A percentile compares a stretch with the other conserved stretches of the same genome.
These are phyloP conservation scores for Colletotrichum echinochloae DNA, from an alignment of 2,329 filamentous ascomycete genomes.

Conservation along the genomic window DNA sequence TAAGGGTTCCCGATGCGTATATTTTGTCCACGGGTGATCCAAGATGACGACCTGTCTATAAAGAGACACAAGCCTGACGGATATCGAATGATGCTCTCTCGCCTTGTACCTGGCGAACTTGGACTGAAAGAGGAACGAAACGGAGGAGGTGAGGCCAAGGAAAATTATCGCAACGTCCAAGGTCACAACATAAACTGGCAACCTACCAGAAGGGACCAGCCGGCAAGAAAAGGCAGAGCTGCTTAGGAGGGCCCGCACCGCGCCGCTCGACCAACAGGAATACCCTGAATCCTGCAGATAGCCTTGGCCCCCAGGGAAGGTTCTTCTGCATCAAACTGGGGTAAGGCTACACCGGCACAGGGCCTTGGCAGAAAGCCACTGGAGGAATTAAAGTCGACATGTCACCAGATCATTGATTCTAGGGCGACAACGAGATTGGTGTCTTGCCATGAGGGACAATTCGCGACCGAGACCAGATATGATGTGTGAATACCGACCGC, in stretches of 20 bases:
- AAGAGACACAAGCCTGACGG: no score
- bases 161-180: background rate
- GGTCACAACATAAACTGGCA: background rate
- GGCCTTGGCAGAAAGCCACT: conserved; percentile 19
- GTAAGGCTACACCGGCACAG: conserved; percentile 15
- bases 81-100: background rate
- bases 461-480: conserved; percentile 9
- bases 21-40: background rate
- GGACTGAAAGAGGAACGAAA: background rate
- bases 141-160: background rate
- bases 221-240: conserved; percentile 16
- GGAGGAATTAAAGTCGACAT: conserved; percentile 1
- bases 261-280: conserved; percentile 1
- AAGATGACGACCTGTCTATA: no score
- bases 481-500: background rate
- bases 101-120: background rate
- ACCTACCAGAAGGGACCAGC: background rate
- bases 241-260: conserved; percentile 12
- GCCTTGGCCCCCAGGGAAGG: conserved; percentile 14
- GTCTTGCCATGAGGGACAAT: conserved; percentile 29
- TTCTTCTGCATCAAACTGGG: conserved; percentile 33
- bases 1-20: background rate
- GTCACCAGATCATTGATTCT: conserved; percentile 10
- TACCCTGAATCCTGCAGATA: conserved; percentile 16
- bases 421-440: conserved; percentile 35